Conservation (phyloP, 2,329 filamentous ascomycete species). For the Shiraia sp. region DNA sequence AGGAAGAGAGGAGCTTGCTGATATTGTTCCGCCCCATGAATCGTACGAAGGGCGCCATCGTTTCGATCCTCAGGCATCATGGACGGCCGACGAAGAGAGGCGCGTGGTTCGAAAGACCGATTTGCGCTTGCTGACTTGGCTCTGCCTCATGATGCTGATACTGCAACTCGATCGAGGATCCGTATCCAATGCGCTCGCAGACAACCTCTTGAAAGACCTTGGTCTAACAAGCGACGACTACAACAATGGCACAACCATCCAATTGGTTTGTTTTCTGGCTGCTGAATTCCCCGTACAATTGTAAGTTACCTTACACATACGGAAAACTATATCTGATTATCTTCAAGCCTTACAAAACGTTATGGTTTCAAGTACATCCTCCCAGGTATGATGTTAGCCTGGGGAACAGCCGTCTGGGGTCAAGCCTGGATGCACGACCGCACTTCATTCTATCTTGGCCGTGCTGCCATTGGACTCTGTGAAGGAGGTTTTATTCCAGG, state of each 20-base stretch:
- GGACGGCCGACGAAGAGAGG: constrained; percentile 61
- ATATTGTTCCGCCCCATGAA: constrained; percentile 49
- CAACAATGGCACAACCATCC: constrained; percentile 54
- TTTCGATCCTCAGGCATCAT: constrained; percentile 59
- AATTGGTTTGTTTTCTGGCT: constrained; percentile 80
- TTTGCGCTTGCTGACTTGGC: constrained; percentile 31
- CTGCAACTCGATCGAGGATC: constrained; percentile 55
- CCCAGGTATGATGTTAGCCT: constrained; percentile 49
- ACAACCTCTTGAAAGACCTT: constrained; percentile 36
- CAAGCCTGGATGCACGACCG: constrained; percentile 67
- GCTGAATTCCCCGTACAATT: constrained; percentile 48
- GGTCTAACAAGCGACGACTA: constrained; percentile 37
- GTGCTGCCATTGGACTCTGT: constrained; percentile 48
- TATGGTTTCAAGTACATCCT: constrained; percentile 49
- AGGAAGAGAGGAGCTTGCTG: constrained; percentile 32
- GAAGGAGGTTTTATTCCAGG: constrained; percentile 62
- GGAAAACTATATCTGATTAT: background rate
- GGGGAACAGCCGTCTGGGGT: constrained; percentile 58
- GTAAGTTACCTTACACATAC: background rate
- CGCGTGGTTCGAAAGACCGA: constrained; percentile 56
- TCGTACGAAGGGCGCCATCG: constrained; percentile 59
- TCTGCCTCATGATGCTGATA: constrained; percentile 51
- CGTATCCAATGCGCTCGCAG: constrained; percentile 39
- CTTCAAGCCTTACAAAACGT: constrained; percentile 50
- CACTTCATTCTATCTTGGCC: constrained; percentile 46